phyloP scores from a whole-genome alignment of 805 yeast species.

The Myxozyma mucilagina region DNA sequence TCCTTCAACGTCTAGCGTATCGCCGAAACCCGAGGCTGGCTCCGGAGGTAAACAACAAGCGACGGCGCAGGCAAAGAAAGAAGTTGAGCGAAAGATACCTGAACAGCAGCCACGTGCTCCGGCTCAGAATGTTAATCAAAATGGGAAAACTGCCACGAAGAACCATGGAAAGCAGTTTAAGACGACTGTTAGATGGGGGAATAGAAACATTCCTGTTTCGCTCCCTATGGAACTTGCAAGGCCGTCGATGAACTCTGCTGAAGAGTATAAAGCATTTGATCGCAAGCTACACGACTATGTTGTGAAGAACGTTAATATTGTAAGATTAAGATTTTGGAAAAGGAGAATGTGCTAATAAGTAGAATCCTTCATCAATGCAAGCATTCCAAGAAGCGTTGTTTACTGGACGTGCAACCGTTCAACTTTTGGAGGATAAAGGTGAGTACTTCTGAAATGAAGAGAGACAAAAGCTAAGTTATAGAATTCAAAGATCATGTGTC shows the following conservation, averaged over 20 bases:
- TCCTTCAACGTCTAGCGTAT: neutral
- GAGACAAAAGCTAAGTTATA: neutral
- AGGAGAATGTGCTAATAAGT: neutral
- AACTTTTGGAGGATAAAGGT: slow-evolving; percentile 15
- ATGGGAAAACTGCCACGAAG: neutral
- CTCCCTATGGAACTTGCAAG: slow-evolving; percentile 5
- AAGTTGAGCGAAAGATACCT: neutral
- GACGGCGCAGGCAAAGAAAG: neutral
- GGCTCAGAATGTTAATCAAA: neutral
- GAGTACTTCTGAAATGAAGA: neutral
- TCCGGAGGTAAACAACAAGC: neutral
- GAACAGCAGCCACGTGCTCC: neutral
- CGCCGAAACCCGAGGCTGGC: neutral
- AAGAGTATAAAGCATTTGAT: slow-evolving; percentile 3
- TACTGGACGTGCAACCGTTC: slow-evolving; percentile 8
- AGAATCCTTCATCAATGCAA: slow-evolving; percentile 1
- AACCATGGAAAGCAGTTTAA: neutral
- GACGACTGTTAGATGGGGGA: slow-evolving; percentile 12
- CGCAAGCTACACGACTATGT: slow-evolving; percentile 11
- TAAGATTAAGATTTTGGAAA: neutral
- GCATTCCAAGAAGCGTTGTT: slow-evolving; percentile 5
- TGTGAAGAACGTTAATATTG: slow-evolving; percentile 5
- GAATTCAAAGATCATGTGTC: neutral
- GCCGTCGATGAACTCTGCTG: neutral
- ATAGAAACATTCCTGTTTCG: slow-evolving; percentile 3